These are phyloP conservation scores for Colletotrichum limetticola DNA, from an alignment of 2,329 filamentous ascomycete genomes.

Conservation along the genomic window DNA sequence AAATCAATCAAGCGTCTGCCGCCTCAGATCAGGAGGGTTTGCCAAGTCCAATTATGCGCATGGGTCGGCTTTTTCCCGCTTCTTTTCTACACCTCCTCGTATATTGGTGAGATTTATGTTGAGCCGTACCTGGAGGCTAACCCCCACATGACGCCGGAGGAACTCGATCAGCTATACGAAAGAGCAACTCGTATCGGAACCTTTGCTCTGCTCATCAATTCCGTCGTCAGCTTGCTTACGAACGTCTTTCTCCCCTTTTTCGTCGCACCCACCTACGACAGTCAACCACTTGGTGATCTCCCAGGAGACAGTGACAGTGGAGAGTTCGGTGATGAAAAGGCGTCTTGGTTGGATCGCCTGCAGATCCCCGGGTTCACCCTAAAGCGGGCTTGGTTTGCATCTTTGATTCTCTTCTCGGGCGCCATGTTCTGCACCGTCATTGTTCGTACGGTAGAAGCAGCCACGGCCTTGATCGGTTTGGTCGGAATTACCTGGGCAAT, in stretches of 20 bases:
- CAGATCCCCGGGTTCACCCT: constrained; percentile 87
- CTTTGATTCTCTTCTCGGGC: constrained; percentile 83
- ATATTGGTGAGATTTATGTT: constrained; percentile 91
- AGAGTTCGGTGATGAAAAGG: constrained; percentile 47
- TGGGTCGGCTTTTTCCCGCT: constrained; percentile 98
- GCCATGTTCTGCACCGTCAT: constrained; percentile 88
- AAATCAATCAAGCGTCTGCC: constrained; percentile 82
- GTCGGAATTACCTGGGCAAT: constrained; percentile 94
- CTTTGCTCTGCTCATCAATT: constrained; percentile 88
- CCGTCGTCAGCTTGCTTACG: constrained; percentile 82
- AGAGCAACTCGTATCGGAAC: constrained; percentile 87
- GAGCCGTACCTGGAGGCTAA: constrained; percentile 83
- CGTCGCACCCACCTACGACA: constrained; percentile 82
- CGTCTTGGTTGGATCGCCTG: constrained; percentile 67
- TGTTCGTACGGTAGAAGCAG: constrained; percentile 75
- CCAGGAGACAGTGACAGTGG: constrained; percentile 45
- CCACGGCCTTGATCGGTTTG: constrained; percentile 81
- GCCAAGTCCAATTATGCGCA: constrained; percentile 83
- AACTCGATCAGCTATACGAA: constrained; percentile 86
- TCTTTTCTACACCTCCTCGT: constrained; percentile 94
- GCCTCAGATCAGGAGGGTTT: constrained; percentile 84
- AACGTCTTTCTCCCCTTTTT: constrained; percentile 89
- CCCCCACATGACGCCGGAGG: constrained; percentile 78
- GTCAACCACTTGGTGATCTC: constrained; percentile 44
- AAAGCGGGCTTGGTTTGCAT: constrained; percentile 86